phyloP scores from a whole-genome alignment of 1,139 yeast genomes.

The Suhomyces kunorum region DNA sequence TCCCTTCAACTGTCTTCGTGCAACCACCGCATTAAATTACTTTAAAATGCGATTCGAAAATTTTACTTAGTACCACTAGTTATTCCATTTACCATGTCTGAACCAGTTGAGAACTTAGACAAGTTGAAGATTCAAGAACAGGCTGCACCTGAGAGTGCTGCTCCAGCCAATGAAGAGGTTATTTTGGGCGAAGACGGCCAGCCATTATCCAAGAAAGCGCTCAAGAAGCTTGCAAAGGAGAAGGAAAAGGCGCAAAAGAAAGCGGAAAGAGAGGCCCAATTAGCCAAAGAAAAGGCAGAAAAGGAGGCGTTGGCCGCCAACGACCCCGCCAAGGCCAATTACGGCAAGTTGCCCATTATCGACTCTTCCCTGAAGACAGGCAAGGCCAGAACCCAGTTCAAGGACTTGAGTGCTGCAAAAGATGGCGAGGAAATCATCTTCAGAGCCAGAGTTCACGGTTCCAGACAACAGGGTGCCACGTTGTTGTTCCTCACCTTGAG shows the following conservation, averaged over 20 bases:
- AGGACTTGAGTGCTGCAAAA: conserved; percentile 57
- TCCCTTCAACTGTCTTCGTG: too few relatives aligned
- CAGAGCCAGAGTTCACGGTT: conserved; percentile 91
- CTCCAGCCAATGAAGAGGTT: conserved; percentile 31
- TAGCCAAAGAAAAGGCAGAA: conserved; percentile 85
- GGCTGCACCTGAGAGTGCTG: conserved; percentile 15
- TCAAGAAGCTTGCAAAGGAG: conserved; percentile 92
- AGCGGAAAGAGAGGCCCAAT: conserved; percentile 87
- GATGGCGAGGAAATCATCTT: conserved; percentile 80
- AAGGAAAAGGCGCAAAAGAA: conserved; percentile 90
- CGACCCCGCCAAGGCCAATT: conserved; percentile 83
- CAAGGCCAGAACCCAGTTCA: conserved; percentile 55
- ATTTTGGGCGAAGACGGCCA: conserved; percentile 80
- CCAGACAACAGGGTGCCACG: conserved; percentile 95
- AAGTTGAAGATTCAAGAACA: conserved; percentile 32
- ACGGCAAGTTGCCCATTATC: conserved; percentile 86
- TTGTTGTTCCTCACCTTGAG: conserved; percentile 88
- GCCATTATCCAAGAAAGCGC: conserved; percentile 92
- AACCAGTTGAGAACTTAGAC: conserved; percentile 36
- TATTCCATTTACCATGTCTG: conserved; percentile 27
- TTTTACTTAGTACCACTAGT: conserved; percentile 4
- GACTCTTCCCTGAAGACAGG: conserved; percentile 74
- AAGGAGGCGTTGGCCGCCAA: conserved; percentile 77
- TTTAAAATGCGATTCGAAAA: conserved; percentile 5
- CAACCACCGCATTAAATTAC: too few relatives aligned